phyloP scores from a whole-genome alignment of 73 alveolate species.

The Stentor coeruleus region DNA sequence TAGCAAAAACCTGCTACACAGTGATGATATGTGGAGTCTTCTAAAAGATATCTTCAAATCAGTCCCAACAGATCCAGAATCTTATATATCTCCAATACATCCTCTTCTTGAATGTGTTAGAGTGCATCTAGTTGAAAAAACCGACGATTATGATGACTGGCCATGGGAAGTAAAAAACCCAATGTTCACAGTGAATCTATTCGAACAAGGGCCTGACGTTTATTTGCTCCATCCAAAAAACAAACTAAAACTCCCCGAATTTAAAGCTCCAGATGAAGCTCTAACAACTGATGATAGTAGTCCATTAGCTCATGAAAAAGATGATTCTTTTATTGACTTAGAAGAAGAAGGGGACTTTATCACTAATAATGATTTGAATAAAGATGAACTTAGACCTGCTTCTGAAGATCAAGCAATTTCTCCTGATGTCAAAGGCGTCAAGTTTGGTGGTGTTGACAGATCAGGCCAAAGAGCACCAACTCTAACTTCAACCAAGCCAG shows the following conservation, averaged over 20 bases:
- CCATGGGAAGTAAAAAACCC: neutral
- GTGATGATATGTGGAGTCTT: neutral
- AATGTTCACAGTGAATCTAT: neutral
- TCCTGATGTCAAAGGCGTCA: too few species aligned
- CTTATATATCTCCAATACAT: neutral
- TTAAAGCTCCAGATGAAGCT: too few species aligned
- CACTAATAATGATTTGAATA: too few species aligned
- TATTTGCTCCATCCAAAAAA: neutral
- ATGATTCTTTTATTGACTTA: too few species aligned
- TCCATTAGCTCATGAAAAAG: too few species aligned
- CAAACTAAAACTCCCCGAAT: neutral
- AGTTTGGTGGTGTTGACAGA: too few species aligned
- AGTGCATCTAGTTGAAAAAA: neutral
- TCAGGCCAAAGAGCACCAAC: too few species aligned
- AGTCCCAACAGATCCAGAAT: neutral
- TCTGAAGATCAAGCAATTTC: too few species aligned
- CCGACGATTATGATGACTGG: neutral
- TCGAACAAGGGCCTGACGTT: neutral
- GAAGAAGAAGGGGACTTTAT: too few species aligned
- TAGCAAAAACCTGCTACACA: neutral
- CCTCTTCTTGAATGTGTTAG: neutral
- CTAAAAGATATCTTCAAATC: neutral
- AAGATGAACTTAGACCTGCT: too few species aligned
- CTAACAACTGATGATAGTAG: too few species aligned
- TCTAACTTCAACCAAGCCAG: too few species aligned